Percentiles rank a stretch among this genome's conserved stretches.
phyloP scores from a whole-genome alignment of 2,329 filamentous ascomycete genomes.

The Clonostachys chloroleuca region DNA sequence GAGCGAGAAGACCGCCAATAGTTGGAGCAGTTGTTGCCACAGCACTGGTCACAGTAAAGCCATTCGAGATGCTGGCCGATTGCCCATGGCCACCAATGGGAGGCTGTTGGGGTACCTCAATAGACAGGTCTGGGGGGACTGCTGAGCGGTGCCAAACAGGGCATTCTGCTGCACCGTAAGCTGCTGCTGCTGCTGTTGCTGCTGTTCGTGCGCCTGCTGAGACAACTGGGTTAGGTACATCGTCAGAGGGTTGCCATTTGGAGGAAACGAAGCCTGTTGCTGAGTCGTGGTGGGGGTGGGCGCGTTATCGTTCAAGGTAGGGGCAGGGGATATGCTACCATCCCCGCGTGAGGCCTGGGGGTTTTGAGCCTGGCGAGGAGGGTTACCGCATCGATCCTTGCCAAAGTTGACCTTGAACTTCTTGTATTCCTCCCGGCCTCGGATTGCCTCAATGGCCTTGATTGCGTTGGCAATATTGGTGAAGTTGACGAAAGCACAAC shows the following conservation, averaged over 20 bases:
- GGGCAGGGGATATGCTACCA: constrained; percentile 50
- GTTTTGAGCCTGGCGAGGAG: constrained; percentile 78
- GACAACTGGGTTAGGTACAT: constrained; percentile 87
- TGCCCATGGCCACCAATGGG: constrained; percentile 59
- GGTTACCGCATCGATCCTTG: constrained; percentile 96
- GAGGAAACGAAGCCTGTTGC: constrained; percentile 71
- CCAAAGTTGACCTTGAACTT: constrained; percentile 99
- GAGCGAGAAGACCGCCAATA: constrained; percentile 73
- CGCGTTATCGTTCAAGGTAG: constrained; percentile 54
- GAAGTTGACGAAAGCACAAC: constrained; percentile 99
- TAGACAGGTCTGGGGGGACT: constrained; percentile 49
- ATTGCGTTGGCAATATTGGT: constrained; percentile 99
- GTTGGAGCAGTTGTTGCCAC: constrained; percentile 50
- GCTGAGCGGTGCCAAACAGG: constrained; percentile 70
- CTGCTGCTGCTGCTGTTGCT: constrained; percentile 69
- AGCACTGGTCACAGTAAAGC: constrained; percentile 51
- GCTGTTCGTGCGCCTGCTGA: constrained; percentile 67
- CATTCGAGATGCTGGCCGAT: constrained; percentile 62
- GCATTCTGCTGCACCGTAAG: constrained; percentile 74
- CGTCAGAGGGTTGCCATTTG: constrained; percentile 82
- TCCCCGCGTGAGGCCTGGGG: constrained; percentile 64
- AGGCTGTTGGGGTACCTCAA: constrained; percentile 58
- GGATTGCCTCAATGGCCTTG: constrained; percentile 95
- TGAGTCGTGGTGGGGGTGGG: constrained; percentile 45
- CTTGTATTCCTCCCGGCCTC: constrained; percentile 92